Evolutionary conservation across 225 moss, liverwort and hornwort genomes (phyloP), one percentile per base, ranked within the genome.

Genomic region (Sphagnum tenellum): DNA sequence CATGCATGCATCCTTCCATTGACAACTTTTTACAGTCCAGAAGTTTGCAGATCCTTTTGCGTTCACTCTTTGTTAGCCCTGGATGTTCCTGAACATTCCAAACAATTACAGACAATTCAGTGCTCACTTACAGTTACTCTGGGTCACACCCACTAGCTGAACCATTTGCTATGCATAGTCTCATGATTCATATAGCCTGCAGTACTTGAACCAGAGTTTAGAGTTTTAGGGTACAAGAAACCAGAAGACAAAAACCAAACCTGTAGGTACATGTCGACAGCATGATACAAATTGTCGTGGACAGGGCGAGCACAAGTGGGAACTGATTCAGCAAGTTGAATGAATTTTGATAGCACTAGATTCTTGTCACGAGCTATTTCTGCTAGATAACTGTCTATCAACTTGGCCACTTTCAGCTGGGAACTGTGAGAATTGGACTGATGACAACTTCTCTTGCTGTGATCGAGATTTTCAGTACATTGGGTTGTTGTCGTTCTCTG

Each of bases 21-120:
- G 90, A 89, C 74, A 94, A 70, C 76, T 89, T 94, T 64, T 81
- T 82, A 64, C 88, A 90, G 72, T 90, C 90, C 90, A 94, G 79
- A 46, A 88, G 66, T 64, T 81, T 77, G 65, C 86, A 90, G 5
- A 90, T 69, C 73, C 61, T 82, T 68, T 90, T 94, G 13, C 84
- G 82, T 44, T 90, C 88, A n/a, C 76, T 79, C 69, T 94, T 90
- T 59, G 71, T 69, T 55, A 90, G 58, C 13, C 65, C 71, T 63
- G 88, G 88, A 68, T 94, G 93, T 63, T 90, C 93, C 88, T 94
- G 90, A 48, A 29, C 29, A 29, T 29, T 29, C 29, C 29, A 29
- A 29, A 29, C 29, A 29, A 29, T 29, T 29, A 29, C 29, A 29
- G 29, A 29, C 29, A 29, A 29, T 1, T 29, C 29, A 29, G 29